These are phyloP conservation scores for Globisporangium mamillatum DNA, from an alignment of 352 stramenopile species.

Conservation along the genomic window DNA sequence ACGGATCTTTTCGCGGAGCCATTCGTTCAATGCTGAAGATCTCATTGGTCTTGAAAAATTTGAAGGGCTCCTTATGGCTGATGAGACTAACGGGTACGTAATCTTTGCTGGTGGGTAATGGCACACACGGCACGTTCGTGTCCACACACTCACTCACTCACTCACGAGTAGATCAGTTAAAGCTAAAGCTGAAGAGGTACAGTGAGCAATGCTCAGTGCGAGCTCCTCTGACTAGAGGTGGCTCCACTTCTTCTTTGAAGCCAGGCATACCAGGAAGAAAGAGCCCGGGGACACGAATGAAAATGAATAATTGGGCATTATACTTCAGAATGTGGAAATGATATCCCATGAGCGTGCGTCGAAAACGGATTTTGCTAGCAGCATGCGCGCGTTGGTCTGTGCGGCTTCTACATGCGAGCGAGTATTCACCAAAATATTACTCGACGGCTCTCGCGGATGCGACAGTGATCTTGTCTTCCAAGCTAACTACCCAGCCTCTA, in stretches of 20 bases:
- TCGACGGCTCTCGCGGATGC: background rate
- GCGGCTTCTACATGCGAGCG: background rate
- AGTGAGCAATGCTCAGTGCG: background rate
- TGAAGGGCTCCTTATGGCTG: background rate
- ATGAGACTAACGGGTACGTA: constrained; percentile 11
- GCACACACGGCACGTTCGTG: background rate
- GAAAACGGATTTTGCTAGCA: background rate
- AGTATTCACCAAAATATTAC: constrained; percentile 1
- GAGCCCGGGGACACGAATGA: background rate
- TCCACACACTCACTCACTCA: background rate
- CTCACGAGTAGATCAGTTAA: background rate
- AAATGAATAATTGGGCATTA: background rate
- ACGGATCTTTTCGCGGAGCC: constrained; percentile 55
- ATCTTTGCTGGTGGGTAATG: constrained; percentile 13
- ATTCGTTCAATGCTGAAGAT: constrained; percentile 18
- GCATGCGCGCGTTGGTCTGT: background rate
- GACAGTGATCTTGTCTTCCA: background rate
- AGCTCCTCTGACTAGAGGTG: background rate
- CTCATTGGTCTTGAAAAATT: background rate
- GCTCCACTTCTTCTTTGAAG: background rate
- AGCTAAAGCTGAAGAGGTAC: background rate
- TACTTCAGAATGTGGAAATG: background rate
- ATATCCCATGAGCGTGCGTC: background rate
- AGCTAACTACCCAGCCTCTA: background rate
- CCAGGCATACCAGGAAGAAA: background rate